Base-by-base conservation (phyloP, 306 rosid species). In the Cucurbita ficifolia region DNA sequence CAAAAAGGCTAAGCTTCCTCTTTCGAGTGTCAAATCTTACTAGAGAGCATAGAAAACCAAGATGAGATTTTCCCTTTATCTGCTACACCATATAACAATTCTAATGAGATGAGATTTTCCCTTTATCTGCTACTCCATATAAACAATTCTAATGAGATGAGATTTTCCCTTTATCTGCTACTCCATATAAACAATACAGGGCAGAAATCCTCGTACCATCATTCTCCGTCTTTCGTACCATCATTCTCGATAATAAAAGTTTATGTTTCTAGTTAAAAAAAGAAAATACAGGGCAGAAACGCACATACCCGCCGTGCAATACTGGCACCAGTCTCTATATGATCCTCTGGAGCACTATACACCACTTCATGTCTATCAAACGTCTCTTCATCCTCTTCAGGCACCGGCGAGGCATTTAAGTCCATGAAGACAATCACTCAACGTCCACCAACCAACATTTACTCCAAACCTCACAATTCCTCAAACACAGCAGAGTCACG, bases 401-500 rank as follows among this genome's bases (percentile, higher is more conserved):
- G 99, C 62, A 88, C 79, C 4, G 99, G 99, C 24, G 90, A 94
- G 77, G 96, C 99, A 84, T 95, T 95, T 81, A 95, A 91, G 89
- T 95, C 99, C 99, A 95, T 95, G 75, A 96, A 83, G 83, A 76
- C 93, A 78, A 88, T 85, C 96, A 87, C 87, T 85, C 93, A 91
- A 87, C 88, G 86, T 76, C 83, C 73, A 76, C 73, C 70, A 72
- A 80, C 42, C 83, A 78, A 82, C 89, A 89, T 89, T 81, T 61
- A 49, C 81, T 50, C 43, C 45, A 62, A 81, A 76, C 78, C 45
- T 74, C 45, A 24, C 77, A 76, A 73, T 59, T 38, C 80, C 63
- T 79, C 72, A 55, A 53, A 56, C 70, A 17, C 11, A 9, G 21
- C 65, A 71, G 50, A 43, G 51, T 68, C 73, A 1, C 9, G 19